Evolutionary conservation across 169 alveolate species (phyloP), one percentile per base, ranked within the genome.

Genomic region (Plasmodium yoelii): DNA sequence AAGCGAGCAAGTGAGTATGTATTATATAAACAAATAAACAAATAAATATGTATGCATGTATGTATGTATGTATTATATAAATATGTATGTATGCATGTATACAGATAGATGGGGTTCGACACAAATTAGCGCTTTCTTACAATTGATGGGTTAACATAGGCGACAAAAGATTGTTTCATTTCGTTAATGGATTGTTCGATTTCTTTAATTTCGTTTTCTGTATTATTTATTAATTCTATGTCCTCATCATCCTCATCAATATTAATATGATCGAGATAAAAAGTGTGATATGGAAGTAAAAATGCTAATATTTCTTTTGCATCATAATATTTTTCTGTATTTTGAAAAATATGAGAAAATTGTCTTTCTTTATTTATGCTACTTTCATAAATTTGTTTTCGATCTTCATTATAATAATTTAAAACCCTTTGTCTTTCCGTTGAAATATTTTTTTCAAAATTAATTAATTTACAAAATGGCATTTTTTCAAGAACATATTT

Each of bases 401-500:
- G 63, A 49, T 75, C 88, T 63, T 75, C 77, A 44, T 75, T 49
- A 22, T 63, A 61, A 42, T 63, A 75, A 63, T 75, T 75, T 42
- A 75, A 22, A 63, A 75, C 88, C 19, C 88, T 53, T 24, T 75
- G 63, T 5, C 88, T 44, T 67, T 75, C 88, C 3, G 67, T 47
- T 8, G 88, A 73, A 63, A 75, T 46, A 19, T 75, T 75, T 49
- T 75, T 75, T 44, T 75, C 88, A 75, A 75, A 75, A 51, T 75
- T 60, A 39, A 75, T 44, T 12, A 75, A 65, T 53, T 75, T 75
- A 44, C 13, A 75, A 75, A 63, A 75, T n/a, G 88, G 75, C 6
- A 74, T 75, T 75, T 75, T 75, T 19, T 47, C 75, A 10, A 75
- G 44, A 2, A 75, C 63, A 34, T 63, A 64, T 49, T 68, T 60